Evolutionary conservation across 2,329 filamentous ascomycete species (phyloP).

Genomic region (Cladosporium colombiae): DNA sequence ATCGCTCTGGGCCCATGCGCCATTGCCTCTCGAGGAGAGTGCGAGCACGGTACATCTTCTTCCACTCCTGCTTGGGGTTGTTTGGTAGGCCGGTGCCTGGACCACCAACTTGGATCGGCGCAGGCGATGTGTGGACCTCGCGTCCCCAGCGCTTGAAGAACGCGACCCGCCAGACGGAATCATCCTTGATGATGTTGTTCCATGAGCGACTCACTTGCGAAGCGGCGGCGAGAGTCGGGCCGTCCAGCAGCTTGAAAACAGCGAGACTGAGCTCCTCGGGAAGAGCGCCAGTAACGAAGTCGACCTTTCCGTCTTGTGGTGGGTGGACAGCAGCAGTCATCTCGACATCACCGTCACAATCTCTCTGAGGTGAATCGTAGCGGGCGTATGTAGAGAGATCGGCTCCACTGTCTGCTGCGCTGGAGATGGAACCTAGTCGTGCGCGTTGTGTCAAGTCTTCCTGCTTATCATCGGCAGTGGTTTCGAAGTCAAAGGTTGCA

Average conservation of each 20-base stretch:
- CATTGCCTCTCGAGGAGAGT: slow-evolving; percentile 76
- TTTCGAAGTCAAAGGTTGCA: slow-evolving; percentile 11
- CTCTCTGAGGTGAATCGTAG: slow-evolving; percentile 28
- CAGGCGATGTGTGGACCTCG: slow-evolving; percentile 46
- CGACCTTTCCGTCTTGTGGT: slow-evolving; percentile 11
- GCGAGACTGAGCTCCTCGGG: slow-evolving; percentile 61
- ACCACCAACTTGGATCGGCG: slow-evolving; percentile 51
- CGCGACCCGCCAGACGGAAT: slow-evolving; percentile 63
- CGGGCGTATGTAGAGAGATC: slow-evolving; percentile 35
- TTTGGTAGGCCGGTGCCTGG: slow-evolving; percentile 52
- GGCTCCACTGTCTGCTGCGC: slow-evolving; percentile 41
- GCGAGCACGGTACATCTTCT: slow-evolving; percentile 77
- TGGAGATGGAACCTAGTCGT: slow-evolving; percentile 34
- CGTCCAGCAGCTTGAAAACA: slow-evolving; percentile 62
- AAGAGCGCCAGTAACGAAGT: slow-evolving; percentile 37
- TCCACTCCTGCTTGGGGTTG: slow-evolving; percentile 73
- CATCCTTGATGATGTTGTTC: slow-evolving; percentile 56
- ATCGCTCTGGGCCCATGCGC: slow-evolving; percentile 62
- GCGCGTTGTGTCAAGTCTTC: slow-evolving; percentile 29
- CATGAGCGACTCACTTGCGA: slow-evolving; percentile 60
- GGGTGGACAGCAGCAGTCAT: slow-evolving; percentile 22
- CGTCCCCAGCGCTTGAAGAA: slow-evolving; percentile 58
- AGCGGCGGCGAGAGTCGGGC: slow-evolving; percentile 55
- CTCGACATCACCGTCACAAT: slow-evolving; percentile 36
- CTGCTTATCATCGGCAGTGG: slow-evolving; percentile 12